Evolutionary conservation across 352 stramenopile species (phyloP), one percentile per base, ranked within the genome.

Genomic region (Phytophthora rubi): DNA sequence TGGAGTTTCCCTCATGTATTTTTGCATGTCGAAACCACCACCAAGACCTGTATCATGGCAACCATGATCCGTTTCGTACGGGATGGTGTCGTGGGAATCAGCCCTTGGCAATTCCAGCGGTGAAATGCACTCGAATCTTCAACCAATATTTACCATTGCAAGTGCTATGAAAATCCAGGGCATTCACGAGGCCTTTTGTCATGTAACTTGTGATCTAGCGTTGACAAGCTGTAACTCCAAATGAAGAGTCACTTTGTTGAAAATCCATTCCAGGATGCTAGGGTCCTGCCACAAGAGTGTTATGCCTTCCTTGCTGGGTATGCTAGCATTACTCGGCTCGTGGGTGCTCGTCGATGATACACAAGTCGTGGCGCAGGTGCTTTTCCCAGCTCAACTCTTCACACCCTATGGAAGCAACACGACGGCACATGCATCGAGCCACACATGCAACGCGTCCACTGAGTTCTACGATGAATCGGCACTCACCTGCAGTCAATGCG

Each of bases 391-490:
- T 15, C 45, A 71, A 18, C 39, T 69, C 44, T 75, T 71, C 30
- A 37, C 6, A 2, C 37, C n/a, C 15, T 39, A 53, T 53, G 28
- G 52, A 26, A 58, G 12, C 9, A 62, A 15, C 30, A 65, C 52
- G n/a, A 54, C 54, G 16, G 26, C 10, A 16, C 15, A 66, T 48
- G 33, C 52, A 39, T 75, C 56, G 8, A 75, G 53, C 1, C 28
- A 28, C 4, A 69, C 62, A 2, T 91, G 85, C 63, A 70, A 79
- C 47, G 32, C 68, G 0, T 59, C 49, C 10, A 79, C 53, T 1
- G 75, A 93, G 57, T 93, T 81, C 69, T 93, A 85, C 48, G 83
- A 93, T 62, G 62, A 79, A 59, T 59, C 76, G 1, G 66, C 81
- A n/a, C 75, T 93, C 10, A 69, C 71, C 15, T 93, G 85, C 65